A percentile compares a stretch with the other conserved stretches of the same genome.
Conservation (phyloP, 2,329 filamentous ascomycete species). For the Bipolaris sorokiniana region DNA sequence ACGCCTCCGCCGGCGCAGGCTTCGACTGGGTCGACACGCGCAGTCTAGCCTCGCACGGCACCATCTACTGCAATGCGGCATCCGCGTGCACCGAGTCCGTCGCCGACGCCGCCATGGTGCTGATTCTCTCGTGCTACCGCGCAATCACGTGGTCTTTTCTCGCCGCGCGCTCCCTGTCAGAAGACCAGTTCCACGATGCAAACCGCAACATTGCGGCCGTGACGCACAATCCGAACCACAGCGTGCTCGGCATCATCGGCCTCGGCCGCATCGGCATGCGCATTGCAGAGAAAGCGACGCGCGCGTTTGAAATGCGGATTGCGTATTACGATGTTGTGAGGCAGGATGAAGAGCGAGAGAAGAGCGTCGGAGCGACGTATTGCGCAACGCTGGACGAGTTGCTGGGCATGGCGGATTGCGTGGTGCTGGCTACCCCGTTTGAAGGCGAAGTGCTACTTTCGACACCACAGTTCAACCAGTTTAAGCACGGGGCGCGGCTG, state of each 20-base stretch:
- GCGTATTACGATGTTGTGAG: conserved; percentile 66
- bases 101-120: conserved; percentile 72
- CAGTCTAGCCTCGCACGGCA: conserved; percentile 65
- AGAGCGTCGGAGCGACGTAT: conserved; percentile 59
- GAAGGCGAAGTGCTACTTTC: conserved; percentile 59
- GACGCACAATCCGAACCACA: conserved; percentile 68
- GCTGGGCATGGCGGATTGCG: conserved; percentile 62
- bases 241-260: conserved; percentile 70
- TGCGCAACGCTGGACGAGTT: conserved; percentile 61
- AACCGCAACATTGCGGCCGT: conserved; percentile 65
- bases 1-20: conserved; percentile 66
- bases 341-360: conserved; percentile 54
- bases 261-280: conserved; percentile 63
- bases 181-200: conserved; percentile 61
- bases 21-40: conserved; percentile 69
- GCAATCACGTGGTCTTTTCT: conserved; percentile 68
- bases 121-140: conserved; percentile 73
- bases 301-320: conserved; percentile 71
- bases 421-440: conserved; percentile 67
- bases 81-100: conserved; percentile 74
- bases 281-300: conserved; percentile 63
- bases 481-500: conserved; percentile 63
- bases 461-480: conserved; percentile 54
- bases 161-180: conserved; percentile 58
- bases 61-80: conserved; percentile 76